Evolutionary conservation across 108 stramenopile genomes (phyloP), one percentile per base, ranked within the genome.

Genomic region (Heterococcus sp.): DNA sequence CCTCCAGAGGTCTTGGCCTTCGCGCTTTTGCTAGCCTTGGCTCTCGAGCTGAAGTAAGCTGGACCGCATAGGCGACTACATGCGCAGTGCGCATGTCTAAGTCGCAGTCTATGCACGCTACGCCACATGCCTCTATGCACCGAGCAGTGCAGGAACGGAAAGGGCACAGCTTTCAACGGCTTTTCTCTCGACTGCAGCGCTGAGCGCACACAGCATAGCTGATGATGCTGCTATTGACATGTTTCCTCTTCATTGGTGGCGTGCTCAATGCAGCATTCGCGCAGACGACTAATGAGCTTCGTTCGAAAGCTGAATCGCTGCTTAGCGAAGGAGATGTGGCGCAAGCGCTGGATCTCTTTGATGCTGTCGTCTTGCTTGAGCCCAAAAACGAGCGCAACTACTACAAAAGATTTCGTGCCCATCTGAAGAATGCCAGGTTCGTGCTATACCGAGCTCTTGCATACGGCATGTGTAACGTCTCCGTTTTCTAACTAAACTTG

Each of bases 381-480:
- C 96, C 96, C 8, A 74, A 92, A 64, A 94, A 94, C 86, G 93
- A 91, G 26, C 73, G 75, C 64, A 97, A 95, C 78, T 87, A 92
- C 83, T 94, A 91, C 86, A 94, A 95, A 83, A 87, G 95, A 31
- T 97, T 89, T 83, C 88, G 89, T 1, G 92, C 95, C 2, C 93
- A 93, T 63, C 86, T 91, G 36, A 90, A 93, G 2, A 89, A 88
- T 87, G 67, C 88, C 1, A 87, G 88, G 46, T 90, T 58, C 46
- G 8, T 8, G 14, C 14, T 58, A 14, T 58, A 21, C 46, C 46
- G 46, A 14, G 46, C 46, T 58, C 21, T 58, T 21, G 14, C 21
- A 58, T 14, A 58, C 46, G 46, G 46, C 46, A 58, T 21, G 21
- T 8, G 46, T 58, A 58, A 58, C 21, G 21, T 8, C 46, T 14